Evolutionary conservation across 1,284 basidiomycete species (phyloP).

Genomic region (Rhodotorula sp.): DNA sequence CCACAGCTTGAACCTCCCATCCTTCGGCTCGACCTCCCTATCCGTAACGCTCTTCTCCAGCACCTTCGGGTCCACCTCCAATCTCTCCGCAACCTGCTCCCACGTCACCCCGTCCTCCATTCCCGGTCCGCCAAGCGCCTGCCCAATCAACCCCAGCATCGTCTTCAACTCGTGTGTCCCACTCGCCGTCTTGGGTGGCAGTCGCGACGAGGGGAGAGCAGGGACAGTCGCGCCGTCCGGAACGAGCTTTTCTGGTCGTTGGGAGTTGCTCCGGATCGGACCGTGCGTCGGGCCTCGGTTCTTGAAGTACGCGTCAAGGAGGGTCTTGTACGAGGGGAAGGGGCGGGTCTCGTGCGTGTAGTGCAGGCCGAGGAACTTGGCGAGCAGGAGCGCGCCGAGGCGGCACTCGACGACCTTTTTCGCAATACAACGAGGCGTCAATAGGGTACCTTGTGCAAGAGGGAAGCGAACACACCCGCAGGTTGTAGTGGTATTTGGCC

Average conservation of each 20-base stretch:
- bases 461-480: conserved; percentile 57
- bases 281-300: conserved; percentile 23
- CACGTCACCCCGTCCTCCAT: conserved; percentile 40
- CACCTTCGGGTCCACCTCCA: conserved; percentile 26
- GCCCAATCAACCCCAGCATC: conserved; percentile 34
- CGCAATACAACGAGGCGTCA: background rate
- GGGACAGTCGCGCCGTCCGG: conserved; percentile 26
- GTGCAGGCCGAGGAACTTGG: conserved; percentile 45
- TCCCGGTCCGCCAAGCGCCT: conserved; percentile 35
- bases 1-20: conserved; percentile 41
- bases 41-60: conserved; percentile 34
- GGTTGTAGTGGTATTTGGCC: conserved; percentile 75
- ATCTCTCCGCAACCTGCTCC: conserved; percentile 34
- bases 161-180: conserved; percentile 36
- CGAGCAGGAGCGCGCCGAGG: conserved; percentile 70
- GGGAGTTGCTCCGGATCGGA: conserved; percentile 22
- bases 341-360: conserved; percentile 10
- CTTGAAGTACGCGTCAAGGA: conserved; percentile 32
- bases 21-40: conserved; percentile 41
- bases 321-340: conserved; percentile 28
- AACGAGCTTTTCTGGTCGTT: conserved; percentile 24
- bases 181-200: conserved; percentile 26
- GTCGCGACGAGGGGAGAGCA: conserved; percentile 25
- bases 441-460: too few relatives aligned
- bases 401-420: conserved; percentile 69